Evolutionary conservation across 2,329 filamentous ascomycete genomes (phyloP), one percentile per base, ranked within the genome.

Genomic region (Aulographum hederae): DNA sequence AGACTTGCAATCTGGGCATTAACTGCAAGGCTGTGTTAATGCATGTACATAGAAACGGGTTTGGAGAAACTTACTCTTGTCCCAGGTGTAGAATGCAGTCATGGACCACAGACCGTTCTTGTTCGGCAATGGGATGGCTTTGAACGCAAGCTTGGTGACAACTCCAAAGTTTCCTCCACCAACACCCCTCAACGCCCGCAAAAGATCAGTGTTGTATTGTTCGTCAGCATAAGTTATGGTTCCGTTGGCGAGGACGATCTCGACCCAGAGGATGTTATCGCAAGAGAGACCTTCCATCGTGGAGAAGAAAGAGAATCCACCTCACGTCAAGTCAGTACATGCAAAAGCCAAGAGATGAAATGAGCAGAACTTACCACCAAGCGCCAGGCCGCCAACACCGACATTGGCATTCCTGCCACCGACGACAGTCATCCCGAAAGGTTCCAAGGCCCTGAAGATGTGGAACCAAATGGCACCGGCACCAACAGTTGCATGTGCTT

Each of bases 211-310:
- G 30, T 60, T 52, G 25, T 50, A 42, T 8, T 43, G 47, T 15
- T 40, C 46, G 23, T 48, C 56, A 5, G 56, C 58, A 25, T 56
- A 53, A 16, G 57, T 49, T 35, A 59, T 53, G 10, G 49, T 57
- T 6, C 55, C 57, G 37, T 61, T 58, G 6, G 59, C 55, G n/a
- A 62, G 49, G 10, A 61, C 56, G 12, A 63, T 50, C 34, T 65
- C 57, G 30, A 50, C 61, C 31, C 59, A 54, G 16, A 58, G 44
- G 5, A 64, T 51, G 33, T 57, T 61, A 36, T 61, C 58, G 18
- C 56, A 56, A 13, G 59, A 55, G 52, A 58, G 60, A 15, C 61
- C 61, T 37, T 64, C 60, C 12, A 10, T 17, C 8, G 12, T 14
- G 8, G 27, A 10, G 27, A 10, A 28, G 27, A 28, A 28, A 8